phyloP scores from a whole-genome alignment of 345 rosid species.

The Mangifera indica region DNA sequence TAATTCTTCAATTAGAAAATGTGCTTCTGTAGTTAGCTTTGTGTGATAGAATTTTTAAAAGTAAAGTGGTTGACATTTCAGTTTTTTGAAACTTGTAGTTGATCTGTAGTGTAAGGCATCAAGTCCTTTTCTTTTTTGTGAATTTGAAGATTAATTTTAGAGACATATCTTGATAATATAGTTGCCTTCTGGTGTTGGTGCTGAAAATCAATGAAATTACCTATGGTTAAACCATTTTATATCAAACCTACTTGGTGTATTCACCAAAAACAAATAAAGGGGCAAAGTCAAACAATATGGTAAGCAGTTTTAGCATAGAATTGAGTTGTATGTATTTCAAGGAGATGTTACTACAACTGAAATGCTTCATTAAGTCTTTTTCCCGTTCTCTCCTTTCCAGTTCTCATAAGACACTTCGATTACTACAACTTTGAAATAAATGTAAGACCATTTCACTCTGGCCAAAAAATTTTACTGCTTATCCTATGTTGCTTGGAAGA shows the following conservation, averaged over 20 bases:
- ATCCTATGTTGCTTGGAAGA: too few relatives aligned
- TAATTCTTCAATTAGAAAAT: background rate
- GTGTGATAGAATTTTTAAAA: background rate
- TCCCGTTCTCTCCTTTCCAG: too few relatives aligned
- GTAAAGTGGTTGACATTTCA: background rate
- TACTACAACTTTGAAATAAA: background rate
- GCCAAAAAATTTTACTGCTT: background rate
- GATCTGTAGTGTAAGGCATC: conserved; percentile 12
- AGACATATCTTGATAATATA: background rate
- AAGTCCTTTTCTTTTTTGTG: background rate
- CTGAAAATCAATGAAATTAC: background rate
- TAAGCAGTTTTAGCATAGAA: background rate
- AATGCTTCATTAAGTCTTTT: background rate
- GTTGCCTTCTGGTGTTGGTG: background rate
- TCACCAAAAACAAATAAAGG: background rate
- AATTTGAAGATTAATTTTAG: background rate
- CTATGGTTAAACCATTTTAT: background rate
- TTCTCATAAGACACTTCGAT: background rate
- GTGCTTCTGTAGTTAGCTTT: background rate
- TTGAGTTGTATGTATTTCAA: background rate
- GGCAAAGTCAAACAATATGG: background rate
- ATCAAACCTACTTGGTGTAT: background rate
- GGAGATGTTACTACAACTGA: background rate
- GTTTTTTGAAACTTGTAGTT: background rate
- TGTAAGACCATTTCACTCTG: background rate